Evolutionary conservation across 257 asterid species (phyloP).

Genomic region (Solanum ossicruentum): DNA sequence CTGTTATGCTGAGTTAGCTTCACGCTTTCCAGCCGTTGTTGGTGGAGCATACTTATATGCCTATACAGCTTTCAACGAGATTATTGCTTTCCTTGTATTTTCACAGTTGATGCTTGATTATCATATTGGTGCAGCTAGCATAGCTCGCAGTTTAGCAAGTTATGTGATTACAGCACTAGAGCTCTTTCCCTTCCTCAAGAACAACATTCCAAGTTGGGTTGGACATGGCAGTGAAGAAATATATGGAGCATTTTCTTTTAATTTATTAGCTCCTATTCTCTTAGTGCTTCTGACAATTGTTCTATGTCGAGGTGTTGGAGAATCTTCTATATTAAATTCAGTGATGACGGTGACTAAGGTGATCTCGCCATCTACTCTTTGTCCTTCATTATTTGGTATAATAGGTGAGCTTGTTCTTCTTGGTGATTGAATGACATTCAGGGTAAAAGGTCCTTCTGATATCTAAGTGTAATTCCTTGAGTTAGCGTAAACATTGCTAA

Average conservation of each 20-base stretch:
- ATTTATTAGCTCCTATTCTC: conserved; percentile 72
- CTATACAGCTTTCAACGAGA: conserved; percentile 94
- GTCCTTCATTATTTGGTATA: not conserved
- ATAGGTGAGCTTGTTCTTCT: not conserved
- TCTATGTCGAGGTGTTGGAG: conserved; percentile 92
- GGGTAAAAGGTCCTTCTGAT: not conserved
- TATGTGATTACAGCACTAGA: conserved; percentile 61
- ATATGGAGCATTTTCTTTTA: conserved; percentile 56
- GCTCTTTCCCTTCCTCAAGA: conserved; percentile 61
- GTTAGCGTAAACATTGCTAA: not conserved
- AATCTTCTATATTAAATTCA: conserved; percentile 70
- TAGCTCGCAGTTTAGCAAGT: conserved; percentile 96
- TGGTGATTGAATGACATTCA: not conserved
- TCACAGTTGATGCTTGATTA: conserved; percentile 90
- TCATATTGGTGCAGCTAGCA: conserved; percentile 96
- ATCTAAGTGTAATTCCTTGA: not conserved
- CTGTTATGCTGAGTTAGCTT: conserved; percentile 85
- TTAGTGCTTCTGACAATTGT: conserved; percentile 55
- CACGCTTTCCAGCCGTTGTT: conserved; percentile 97
- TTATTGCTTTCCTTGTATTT: conserved; percentile 86
- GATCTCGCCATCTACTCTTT: conserved; percentile 1
- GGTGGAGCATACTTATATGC: conserved; percentile 94
- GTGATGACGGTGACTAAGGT: conserved; percentile 84
- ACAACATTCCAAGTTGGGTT: conserved; percentile 69
- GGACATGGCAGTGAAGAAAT: conserved; percentile 78